Percentiles rank a stretch among this genome's conserved stretches.
phyloP scores from a whole-genome alignment of 169 alveolate genomes.

The Cryptosporidium ubiquitum region DNA sequence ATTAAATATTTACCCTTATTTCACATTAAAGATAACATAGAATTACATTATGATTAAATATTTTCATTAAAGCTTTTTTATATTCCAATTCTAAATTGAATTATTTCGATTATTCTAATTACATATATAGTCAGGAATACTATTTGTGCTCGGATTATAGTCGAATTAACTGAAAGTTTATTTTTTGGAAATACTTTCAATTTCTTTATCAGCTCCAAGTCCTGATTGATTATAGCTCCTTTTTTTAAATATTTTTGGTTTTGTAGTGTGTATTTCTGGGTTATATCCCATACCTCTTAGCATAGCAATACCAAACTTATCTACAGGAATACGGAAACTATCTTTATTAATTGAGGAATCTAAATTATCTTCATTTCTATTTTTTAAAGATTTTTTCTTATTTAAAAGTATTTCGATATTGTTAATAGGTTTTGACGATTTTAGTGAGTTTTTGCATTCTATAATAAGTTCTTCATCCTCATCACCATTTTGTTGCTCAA shows the following conservation, averaged over 20 bases:
- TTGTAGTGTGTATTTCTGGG: conserved; percentile 45
- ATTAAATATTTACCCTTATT: neutral
- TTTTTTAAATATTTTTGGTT: conserved; percentile 49
- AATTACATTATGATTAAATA: no score
- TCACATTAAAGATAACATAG: neutral
- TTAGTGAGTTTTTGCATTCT: conserved; percentile 30
- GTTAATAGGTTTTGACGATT: neutral
- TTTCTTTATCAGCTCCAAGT: conserved; percentile 30
- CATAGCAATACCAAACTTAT: conserved; percentile 58
- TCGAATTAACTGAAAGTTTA: neutral
- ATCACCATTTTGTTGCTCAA: neutral
- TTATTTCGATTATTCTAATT: no score
- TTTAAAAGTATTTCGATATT: neutral
- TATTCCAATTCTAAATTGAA: no score
- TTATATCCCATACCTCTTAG: conserved; percentile 66
- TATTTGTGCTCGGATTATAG: neutral
- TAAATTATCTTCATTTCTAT: neutral
- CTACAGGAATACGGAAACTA: conserved; percentile 32
- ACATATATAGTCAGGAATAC: no score
- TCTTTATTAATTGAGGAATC: neutral
- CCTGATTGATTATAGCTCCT: conserved; percentile 50
- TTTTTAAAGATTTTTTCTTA: neutral
- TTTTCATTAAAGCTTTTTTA: no score
- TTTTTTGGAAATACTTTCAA: neutral
- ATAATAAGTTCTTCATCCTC: conserved; percentile 16